Percentiles rank a stretch among this genome's conserved stretches.
phyloP scores from a whole-genome alignment of 1,284 basidiomycete genomes.

The Exobasidium rhododendri region DNA sequence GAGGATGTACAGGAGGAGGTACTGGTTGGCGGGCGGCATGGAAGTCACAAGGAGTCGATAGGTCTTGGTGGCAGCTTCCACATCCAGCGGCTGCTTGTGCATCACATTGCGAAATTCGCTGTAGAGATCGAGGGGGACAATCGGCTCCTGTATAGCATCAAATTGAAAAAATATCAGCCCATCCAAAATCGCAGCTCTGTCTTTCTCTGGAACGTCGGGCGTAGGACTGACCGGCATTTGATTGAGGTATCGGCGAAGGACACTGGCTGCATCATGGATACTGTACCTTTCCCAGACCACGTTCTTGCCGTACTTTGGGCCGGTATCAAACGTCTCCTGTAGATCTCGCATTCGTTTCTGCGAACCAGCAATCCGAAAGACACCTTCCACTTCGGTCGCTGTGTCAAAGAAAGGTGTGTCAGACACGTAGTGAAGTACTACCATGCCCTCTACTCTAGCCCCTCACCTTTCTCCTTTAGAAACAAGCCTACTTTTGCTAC shows the following conservation, averaged over 20 bases:
- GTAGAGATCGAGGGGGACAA: constrained; percentile 84
- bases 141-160: constrained; percentile 66
- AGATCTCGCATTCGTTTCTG: constrained; percentile 92
- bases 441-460: constrained; percentile 8
- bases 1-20: constrained; percentile 89
- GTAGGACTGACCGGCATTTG: constrained; percentile 77
- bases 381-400: constrained; percentile 92
- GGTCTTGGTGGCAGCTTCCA: constrained; percentile 37
- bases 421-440: constrained; percentile 16
- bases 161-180: constrained; percentile 17
- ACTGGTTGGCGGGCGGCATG: constrained; percentile 84
- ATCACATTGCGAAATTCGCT: constrained; percentile 79
- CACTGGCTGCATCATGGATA: constrained; percentile 92
- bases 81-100: constrained; percentile 36
- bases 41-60: constrained; percentile 81
- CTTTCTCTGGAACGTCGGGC: neutral
- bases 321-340: constrained; percentile 81
- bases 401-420: neutral
- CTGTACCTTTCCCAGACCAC: constrained; percentile 89
- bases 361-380: constrained; percentile 74
- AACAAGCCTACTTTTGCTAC: constrained; percentile 85
- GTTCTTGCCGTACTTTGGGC: constrained; percentile 86
- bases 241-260: constrained; percentile 90
- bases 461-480: constrained; percentile 47
- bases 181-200: neutral